Conservation (phyloP, 768 basidiomycete genomes). For the Phanerodontia chrysosporium region DNA sequence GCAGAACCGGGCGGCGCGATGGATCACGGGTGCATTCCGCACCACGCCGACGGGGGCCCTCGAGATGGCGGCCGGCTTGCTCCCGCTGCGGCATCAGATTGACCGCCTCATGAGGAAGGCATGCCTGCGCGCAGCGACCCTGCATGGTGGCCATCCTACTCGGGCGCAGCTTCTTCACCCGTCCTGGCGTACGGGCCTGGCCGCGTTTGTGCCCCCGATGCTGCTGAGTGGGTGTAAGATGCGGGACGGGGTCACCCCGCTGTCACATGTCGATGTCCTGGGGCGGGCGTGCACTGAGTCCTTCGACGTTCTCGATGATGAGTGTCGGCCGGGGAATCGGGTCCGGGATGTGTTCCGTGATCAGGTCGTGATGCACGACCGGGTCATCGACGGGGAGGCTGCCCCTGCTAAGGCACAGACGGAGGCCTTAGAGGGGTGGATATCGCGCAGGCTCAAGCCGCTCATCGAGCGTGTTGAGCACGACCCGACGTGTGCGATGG, state of each 20-base stretch:
- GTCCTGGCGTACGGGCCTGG: background rate
- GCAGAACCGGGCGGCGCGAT: slow-evolving; percentile 15
- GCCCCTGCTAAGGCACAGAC: slow-evolving; percentile 1
- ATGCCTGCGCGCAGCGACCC: background rate
- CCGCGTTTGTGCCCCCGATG: background rate
- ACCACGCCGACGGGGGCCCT: slow-evolving; percentile 17
- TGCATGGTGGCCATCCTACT: slow-evolving; percentile 5
- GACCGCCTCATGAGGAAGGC: slow-evolving; percentile 10
- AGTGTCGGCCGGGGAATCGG: slow-evolving; percentile 4
- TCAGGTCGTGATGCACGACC: background rate
- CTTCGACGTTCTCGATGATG: slow-evolving; percentile 1
- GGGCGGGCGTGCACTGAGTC: background rate
- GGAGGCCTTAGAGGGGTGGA: background rate
- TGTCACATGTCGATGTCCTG: background rate
- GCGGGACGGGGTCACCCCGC: background rate
- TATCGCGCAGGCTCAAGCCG: background rate
- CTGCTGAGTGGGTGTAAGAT: background rate
- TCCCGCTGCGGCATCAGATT: slow-evolving; percentile 14
- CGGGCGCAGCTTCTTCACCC: background rate
- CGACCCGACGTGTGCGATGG: background rate
- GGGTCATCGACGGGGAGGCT: background rate
- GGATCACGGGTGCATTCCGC: slow-evolving; percentile 19
- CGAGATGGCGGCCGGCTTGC: slow-evolving; percentile 15
- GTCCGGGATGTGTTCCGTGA: background rate
- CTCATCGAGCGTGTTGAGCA: background rate